Base-by-base conservation (phyloP, 768 basidiomycete genomes). In the Pulveroboletus sp. region DNA sequence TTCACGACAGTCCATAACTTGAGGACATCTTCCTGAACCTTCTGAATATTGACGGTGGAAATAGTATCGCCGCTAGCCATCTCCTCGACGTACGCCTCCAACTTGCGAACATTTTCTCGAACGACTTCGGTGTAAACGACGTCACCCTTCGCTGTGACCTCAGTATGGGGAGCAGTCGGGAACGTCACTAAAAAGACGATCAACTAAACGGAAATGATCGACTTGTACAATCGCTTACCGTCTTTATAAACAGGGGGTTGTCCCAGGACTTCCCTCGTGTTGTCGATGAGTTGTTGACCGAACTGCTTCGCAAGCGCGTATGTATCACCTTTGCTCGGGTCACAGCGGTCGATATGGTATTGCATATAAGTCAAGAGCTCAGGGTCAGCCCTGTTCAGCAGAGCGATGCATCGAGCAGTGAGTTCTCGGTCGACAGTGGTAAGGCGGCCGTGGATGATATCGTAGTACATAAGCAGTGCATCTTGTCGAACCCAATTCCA, bases 401-500 rank as follows among this genome's bases (percentile, higher is more conserved):
- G 88, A 49, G 90, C 84, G 51, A 99, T 94, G 72, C 95, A 98
- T 47, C 94, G 89, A 56, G 93, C 92, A 12, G 96, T 96, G 68
- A 94, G 93, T 65, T 95, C 93, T 45, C 93, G 88, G 63, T 97
- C 93, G 56, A 97, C 89, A 16, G 92, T 93, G 20, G 86, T 93
- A 47, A 96, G 81, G 38, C 87, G 85, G 41, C 96, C 96, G 58
- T 93, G 93, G 60, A 99, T 93, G 71, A 99, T 96, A 68, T 98
- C 95, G 70, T 94, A 97, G 74, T 85, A 98, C 92, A 99, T 94
- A 51, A 92, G 74, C 23, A 98, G 76, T 14, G 93, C 92, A 54
- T 96, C 94, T 72, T 99, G 96, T 52, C 95, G 86, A 38, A 88
- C 95, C 96, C 96, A 99, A 65, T 99, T 99, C 96, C 95, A 99